Base-by-base conservation (phyloP, 495 filamentous ascomycete genomes). In the Hyaloscypha variabilis region DNA sequence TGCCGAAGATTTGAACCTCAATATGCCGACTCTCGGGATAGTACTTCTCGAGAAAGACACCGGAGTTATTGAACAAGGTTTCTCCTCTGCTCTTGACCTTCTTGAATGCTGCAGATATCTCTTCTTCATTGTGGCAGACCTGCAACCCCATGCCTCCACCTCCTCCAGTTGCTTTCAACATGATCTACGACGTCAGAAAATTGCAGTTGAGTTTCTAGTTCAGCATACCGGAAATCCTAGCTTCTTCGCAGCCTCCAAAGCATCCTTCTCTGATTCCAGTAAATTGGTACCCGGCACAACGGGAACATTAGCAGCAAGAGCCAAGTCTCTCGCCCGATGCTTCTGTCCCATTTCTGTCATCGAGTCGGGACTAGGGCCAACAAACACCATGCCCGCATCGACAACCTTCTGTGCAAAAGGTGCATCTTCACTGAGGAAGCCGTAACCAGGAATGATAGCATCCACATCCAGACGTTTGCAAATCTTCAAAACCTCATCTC, bases 321-420 rank as follows among this genome's bases (percentile, higher is more conserved):
- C 97, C 68, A 98, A 97, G 68, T 94, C 89, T 76, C 97, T 97
- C 1, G 76, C 79, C 23, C 84, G 88, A 79, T 91, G 93, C 78
- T 98, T 98, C 72, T 96, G 91, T 50, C 94, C 94, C 94, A 98
- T 97, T 46, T 94, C 90, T 67, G 92, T 89, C 76, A 98, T 98
- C 10, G 94, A 94, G 65, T 87, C 82, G 74, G 90, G 89, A 31
- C 92, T 92, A 10, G 94, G 94, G 0, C 94, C 94, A 69, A 97
- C 95, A 72, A 97, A 98, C 34, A 92, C 85, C 49, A 98, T 78
- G 1, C 94, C 94, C 26, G 92, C 92, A 67, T 96, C 90, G 69
- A 88, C 89, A 71, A 92, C 95, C 77, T 91, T 89, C 66, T 86
- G 81, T 10, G 94, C 94, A 76, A 97, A 97, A 3, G 77, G 81